These are phyloP conservation scores for Saccharomycopsis phalli DNA, from an alignment of 1,139 yeast genomes.

Conservation along the genomic window DNA sequence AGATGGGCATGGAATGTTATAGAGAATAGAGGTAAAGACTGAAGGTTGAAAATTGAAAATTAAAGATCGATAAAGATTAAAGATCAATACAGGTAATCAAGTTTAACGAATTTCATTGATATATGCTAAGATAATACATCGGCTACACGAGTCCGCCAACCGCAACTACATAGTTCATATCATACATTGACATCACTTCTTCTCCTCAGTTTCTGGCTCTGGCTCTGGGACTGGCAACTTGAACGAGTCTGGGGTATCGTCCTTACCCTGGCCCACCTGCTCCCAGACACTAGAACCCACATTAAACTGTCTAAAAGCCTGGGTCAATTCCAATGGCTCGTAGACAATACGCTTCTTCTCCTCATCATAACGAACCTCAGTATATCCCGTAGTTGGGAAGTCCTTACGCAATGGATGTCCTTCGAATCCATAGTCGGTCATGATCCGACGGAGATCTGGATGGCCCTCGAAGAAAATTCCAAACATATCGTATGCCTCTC, in stretches of 20 bases:
- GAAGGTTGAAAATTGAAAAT: no score
- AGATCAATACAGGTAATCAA: no score
- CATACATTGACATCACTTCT: conserved; percentile 4
- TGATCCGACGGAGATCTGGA: conserved; percentile 82
- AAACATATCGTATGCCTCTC: conserved; percentile 80
- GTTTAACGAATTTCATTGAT: no score
- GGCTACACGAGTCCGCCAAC: no score
- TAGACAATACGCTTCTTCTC: conserved; percentile 85
- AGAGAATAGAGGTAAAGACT: no score
- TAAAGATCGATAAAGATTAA: no score
- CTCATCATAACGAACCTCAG: conserved; percentile 84
- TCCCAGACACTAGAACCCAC: conserved; percentile 90
- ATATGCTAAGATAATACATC: no score
- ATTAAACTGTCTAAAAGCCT: conserved; percentile 84
- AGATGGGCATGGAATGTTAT: no score
- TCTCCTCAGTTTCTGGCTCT: conserved; percentile 47
- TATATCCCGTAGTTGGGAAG: conserved; percentile 88
- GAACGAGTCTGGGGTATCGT: conserved; percentile 72
- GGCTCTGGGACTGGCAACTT: conserved; percentile 78
- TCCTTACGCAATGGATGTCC: conserved; percentile 90
- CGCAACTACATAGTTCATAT: no score
- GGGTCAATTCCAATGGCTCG: conserved; percentile 84
- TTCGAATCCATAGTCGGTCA: conserved; percentile 90
- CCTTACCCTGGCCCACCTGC: conserved; percentile 83
- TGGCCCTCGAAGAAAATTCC: conserved; percentile 85